Evolutionary conservation across 2,329 filamentous ascomycete species (phyloP).

Genomic region (Aureobasidium musti): DNA sequence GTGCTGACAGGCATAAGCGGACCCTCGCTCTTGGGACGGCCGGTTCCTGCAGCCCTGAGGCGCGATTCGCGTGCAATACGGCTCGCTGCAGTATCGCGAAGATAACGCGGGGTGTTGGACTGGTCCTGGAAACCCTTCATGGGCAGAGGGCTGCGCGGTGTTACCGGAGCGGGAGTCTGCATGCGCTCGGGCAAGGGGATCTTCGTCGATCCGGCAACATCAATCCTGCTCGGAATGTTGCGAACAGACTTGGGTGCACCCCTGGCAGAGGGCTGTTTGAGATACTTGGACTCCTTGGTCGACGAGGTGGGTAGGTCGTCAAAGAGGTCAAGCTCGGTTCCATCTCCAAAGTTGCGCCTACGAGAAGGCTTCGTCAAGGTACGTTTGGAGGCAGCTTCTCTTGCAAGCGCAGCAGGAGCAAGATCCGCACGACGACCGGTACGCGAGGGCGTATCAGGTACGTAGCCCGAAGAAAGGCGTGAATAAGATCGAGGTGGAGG

Average conservation of each 20-base stretch:
- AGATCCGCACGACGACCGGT: constrained; percentile 46
- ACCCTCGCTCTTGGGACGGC: constrained; percentile 22
- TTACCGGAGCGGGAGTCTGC: constrained; percentile 48
- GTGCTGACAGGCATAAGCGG: constrained; percentile 39
- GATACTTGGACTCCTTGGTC: constrained; percentile 75
- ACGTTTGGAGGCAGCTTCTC: constrained; percentile 62
- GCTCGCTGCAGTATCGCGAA: constrained; percentile 66
- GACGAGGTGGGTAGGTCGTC: constrained; percentile 91
- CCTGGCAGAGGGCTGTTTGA: constrained; percentile 73
- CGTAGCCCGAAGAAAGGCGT: constrained; percentile 51
- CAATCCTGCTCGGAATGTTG: constrained; percentile 52
- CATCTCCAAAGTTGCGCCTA: constrained; percentile 80
- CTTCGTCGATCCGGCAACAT: constrained; percentile 36
- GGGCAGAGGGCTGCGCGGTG: constrained; percentile 59
- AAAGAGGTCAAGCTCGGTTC: constrained; percentile 87
- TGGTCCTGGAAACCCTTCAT: constrained; percentile 47
- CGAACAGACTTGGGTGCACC: constrained; percentile 66
- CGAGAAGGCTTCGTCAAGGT: constrained; percentile 72
- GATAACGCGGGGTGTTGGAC: constrained; percentile 62
- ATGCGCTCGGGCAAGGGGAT: constrained; percentile 48
- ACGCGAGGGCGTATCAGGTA: constrained; percentile 54
- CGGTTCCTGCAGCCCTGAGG: constrained; percentile 44
- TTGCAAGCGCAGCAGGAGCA: constrained; percentile 53
- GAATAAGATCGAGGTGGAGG: constrained; percentile 51
- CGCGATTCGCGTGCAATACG: constrained; percentile 65